Base-by-base conservation (phyloP, 805 yeast species). In the Yamadazyma kitorensis region DNA sequence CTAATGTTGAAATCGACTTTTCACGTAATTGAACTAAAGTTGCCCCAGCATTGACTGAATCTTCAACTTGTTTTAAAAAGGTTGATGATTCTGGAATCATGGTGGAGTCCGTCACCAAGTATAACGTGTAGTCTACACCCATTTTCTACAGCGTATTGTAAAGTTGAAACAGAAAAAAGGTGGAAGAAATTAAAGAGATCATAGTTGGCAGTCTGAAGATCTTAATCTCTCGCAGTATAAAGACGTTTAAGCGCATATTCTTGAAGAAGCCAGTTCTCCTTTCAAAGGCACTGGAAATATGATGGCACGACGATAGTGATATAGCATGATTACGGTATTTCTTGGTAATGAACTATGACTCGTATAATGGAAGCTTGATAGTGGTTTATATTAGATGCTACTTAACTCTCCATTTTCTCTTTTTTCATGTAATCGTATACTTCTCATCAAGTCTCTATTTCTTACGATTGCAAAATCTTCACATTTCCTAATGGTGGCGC, bases 401-500 rank as follows among this genome's bases (percentile, higher is more conserved):
- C 13, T n/a, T 11, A 29, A 4, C 14, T 36, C 16, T 13, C 41
- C 41, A 5, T 15, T 14, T 17, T 37, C 36, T 13, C 14, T 5
- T 17, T 29, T 34, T 24, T 36, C 34, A 4, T 29, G 18, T 7
- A 23, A 29, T 13, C 24, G 22, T 7, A 41, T 23, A 21, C 17
- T 17, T 21, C 24, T 27, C 51, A 73, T 59, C 27, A 59, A 42
- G 27, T 63, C 57, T 33, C 69, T 64, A 51, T 76, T 65, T 36
- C 69, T 55, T 18, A 43, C 42, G 9, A 86, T 77, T 0, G 88
- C 82, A 38, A 68, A 74, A 44, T 78, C 73, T 52, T 89, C 95
- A 44, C 94, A 76, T 51, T 86, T 86, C 52, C 80, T 81, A 20
- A 89, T 88, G 0, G 96, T 87, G 0, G 96, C 98, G 50, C 95